phyloP scores from a whole-genome alignment of 2,329 filamentous ascomycete genomes.

The Xylariaceae sp. region DNA sequence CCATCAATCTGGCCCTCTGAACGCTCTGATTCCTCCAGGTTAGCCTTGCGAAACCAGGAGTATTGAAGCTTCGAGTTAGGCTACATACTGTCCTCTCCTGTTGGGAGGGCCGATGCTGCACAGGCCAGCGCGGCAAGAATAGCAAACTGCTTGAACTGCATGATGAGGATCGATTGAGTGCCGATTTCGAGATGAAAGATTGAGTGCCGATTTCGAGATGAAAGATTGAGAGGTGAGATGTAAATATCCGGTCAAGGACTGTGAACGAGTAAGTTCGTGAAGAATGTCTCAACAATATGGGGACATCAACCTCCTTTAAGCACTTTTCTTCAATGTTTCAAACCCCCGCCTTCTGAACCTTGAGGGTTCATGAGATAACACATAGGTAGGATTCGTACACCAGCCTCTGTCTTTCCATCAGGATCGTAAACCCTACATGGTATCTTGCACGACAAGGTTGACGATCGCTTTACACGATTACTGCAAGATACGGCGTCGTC shows the following conservation, averaged over 20 bases:
- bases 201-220: not conserved
- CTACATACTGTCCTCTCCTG: conserved; percentile 15
- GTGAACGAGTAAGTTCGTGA: not conserved
- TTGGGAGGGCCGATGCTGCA: conserved; percentile 15
- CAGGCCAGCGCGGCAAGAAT: conserved; percentile 17
- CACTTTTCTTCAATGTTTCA: too few species aligned
- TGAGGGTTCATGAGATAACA: too few species aligned
- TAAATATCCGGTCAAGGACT: not conserved
- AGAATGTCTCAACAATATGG: not conserved
- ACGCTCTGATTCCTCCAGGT: conserved; percentile 6
- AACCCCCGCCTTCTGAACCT: too few species aligned
- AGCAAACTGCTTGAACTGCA: conserved; percentile 21
- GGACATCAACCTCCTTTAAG: conserved; percentile 8
- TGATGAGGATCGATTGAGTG: conserved; percentile 4
- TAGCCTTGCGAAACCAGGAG: not conserved
- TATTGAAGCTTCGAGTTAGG: not conserved
- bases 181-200: not conserved
- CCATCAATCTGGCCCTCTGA: conserved; percentile 13
- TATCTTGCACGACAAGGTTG: too few species aligned
- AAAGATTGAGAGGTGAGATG: not conserved
- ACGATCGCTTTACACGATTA: too few species aligned
- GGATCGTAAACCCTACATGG: too few species aligned
- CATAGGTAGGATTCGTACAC: too few species aligned
- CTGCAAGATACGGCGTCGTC: too few species aligned
- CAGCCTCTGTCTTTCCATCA: too few species aligned